Evolutionary conservation across 2,329 filamentous ascomycete genomes (phyloP).

Genomic region (Zopfia rhizophila): DNA sequence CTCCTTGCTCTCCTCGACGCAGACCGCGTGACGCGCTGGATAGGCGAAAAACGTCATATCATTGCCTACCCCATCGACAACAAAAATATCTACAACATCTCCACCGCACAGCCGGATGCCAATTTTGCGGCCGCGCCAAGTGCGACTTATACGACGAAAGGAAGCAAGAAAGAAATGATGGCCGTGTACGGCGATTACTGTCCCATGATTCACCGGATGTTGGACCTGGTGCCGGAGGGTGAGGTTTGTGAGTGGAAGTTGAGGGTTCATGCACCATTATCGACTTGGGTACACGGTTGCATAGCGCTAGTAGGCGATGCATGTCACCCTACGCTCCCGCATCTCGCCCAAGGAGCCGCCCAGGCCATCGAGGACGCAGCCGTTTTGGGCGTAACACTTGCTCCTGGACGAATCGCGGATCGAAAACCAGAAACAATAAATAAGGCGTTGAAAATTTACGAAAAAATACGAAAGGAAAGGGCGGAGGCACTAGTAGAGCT

Average conservation of each 20-base stretch:
- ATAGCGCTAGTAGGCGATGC: constrained; percentile 68
- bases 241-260: constrained; percentile 75
- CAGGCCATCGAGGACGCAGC: constrained; percentile 73
- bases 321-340: constrained; percentile 71
- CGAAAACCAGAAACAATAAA: constrained; percentile 57
- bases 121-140: constrained; percentile 67
- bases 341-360: constrained; percentile 72
- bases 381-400: constrained; percentile 64
- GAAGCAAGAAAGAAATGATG: constrained; percentile 70
- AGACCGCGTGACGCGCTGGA: constrained; percentile 77
- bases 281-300: constrained; percentile 68
- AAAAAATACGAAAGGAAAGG: constrained; percentile 65
- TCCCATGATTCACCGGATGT: constrained; percentile 68
- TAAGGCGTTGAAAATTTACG: constrained; percentile 66
- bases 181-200: constrained; percentile 69
- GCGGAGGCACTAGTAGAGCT: constrained; percentile 67
- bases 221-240: constrained; percentile 70
- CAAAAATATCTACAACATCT: constrained; percentile 74
- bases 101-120: constrained; percentile 68
- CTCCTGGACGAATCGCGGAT: constrained; percentile 58
- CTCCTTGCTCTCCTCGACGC: constrained; percentile 73
- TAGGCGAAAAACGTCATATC: constrained; percentile 78
- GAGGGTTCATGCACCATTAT: constrained; percentile 69
- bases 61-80: constrained; percentile 79
- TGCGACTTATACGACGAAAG: constrained; percentile 71